phyloP scores from a whole-genome alignment of 2,329 filamentous ascomycete species.

The Fusarium sp. region DNA sequence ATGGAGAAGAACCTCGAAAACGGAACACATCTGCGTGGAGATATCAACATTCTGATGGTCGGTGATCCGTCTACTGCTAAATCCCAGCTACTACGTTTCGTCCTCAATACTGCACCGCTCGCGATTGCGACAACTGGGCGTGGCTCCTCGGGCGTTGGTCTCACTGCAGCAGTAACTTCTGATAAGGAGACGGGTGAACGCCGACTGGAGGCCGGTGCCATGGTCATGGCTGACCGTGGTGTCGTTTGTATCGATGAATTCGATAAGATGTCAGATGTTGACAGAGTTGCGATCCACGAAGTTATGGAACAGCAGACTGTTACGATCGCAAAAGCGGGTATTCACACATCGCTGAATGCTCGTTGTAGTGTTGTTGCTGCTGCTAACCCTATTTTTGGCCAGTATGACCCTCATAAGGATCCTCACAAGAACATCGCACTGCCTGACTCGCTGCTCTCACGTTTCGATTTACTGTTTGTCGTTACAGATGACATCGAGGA shows the following conservation, averaged over 20 bases:
- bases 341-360: conserved; percentile 96
- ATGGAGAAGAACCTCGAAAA: conserved; percentile 99
- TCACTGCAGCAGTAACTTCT: conserved; percentile 94
- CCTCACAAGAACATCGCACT: conserved; percentile 98
- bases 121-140: conserved; percentile 97
- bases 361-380: conserved; percentile 96
- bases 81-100: conserved; percentile 96
- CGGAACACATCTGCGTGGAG: conserved; percentile 95
- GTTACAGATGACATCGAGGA: conserved; percentile 99
- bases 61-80: conserved; percentile 98
- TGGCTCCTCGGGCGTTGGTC: conserved; percentile 95
- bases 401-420: conserved; percentile 98
- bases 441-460: conserved; percentile 93
- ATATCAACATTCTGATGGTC: conserved; percentile 99
- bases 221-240: conserved; percentile 96
- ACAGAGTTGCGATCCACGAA: conserved; percentile 98
- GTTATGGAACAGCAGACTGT: conserved; percentile 99
- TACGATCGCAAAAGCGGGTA: conserved; percentile 97
- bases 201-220: conserved; percentile 93
- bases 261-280: conserved; percentile 99
- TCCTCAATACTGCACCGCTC: conserved; percentile 94
- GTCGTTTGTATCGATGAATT: conserved; percentile 99
- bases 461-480: conserved; percentile 98
- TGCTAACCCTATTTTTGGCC: conserved; percentile 96
- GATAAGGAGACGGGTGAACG: conserved; percentile 98